These are phyloP conservation scores for Apiospora aurea DNA, from an alignment of 2,329 filamentous ascomycete genomes.

Conservation along the genomic window DNA sequence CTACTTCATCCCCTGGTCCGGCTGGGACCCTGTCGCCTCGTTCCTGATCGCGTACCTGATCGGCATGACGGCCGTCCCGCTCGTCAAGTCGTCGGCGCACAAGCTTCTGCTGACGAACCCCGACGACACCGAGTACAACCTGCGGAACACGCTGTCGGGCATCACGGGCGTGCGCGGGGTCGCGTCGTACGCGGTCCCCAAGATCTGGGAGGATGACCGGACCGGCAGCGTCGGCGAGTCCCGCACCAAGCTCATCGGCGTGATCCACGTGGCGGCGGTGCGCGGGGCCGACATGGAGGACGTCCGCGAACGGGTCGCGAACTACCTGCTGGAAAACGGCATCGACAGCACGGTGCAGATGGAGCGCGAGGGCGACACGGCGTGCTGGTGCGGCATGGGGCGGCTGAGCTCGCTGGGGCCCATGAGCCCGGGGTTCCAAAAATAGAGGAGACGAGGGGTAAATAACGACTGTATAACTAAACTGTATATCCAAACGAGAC, in stretches of 20 bases:
- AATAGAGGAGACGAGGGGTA: neutral
- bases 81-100: constrained; percentile 85
- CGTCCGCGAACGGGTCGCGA: constrained; percentile 77
- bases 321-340: constrained; percentile 72
- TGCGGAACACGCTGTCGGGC: constrained; percentile 85
- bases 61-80: constrained; percentile 86
- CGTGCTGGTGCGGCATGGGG: constrained; percentile 65
- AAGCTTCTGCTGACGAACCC: constrained; percentile 85
- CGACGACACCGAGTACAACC: constrained; percentile 83
- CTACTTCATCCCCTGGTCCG: constrained; percentile 86
- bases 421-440: constrained; percentile 31
- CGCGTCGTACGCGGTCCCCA: constrained; percentile 82
- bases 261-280: constrained; percentile 84
- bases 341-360: constrained; percentile 89
- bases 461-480: constrained; percentile 6
- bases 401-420: constrained; percentile 42
- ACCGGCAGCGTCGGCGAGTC: constrained; percentile 41
- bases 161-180: constrained; percentile 85
- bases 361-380: constrained; percentile 78
- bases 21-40: constrained; percentile 94
- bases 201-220: constrained; percentile 90
- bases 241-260: constrained; percentile 71
- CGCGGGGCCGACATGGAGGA: constrained; percentile 79
- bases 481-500: neutral
- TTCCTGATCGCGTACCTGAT: constrained; percentile 94